Evolutionary conservation across 805 yeast species (phyloP).

Genomic region (Zygosaccharomyces kombuchaensis): DNA sequence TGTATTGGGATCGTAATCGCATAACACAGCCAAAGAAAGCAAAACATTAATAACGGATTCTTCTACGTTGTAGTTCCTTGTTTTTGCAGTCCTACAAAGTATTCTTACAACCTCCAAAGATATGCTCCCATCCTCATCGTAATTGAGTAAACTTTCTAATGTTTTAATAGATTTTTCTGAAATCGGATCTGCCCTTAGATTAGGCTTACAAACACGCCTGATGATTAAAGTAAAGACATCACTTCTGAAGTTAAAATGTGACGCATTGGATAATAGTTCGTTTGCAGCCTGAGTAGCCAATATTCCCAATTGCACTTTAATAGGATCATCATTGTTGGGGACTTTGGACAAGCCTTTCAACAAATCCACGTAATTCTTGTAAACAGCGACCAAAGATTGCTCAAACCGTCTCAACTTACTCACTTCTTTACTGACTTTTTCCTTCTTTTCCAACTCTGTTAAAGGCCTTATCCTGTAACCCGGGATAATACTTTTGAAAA

Average conservation of each 20-base stretch:
- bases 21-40: slow-evolving; percentile 59
- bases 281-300: slow-evolving; percentile 74
- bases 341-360: slow-evolving; percentile 43
- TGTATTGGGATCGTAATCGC: slow-evolving; percentile 68
- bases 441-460: slow-evolving; percentile 73
- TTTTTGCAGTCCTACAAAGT: slow-evolving; percentile 63
- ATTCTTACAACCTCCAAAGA: slow-evolving; percentile 69
- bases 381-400: slow-evolving; percentile 66
- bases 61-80: slow-evolving; percentile 74
- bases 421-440: slow-evolving; percentile 79
- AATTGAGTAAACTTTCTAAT: slow-evolving; percentile 64
- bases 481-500: slow-evolving; percentile 82
- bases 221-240: slow-evolving; percentile 66
- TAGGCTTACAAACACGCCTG: slow-evolving; percentile 64
- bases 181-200: slow-evolving; percentile 39
- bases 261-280: slow-evolving; percentile 61
- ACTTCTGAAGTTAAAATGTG: slow-evolving; percentile 77
- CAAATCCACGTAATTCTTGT: slow-evolving; percentile 59
- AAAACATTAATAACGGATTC: slow-evolving; percentile 74
- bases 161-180: slow-evolving; percentile 60
- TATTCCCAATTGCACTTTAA: slow-evolving; percentile 41
- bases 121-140: slow-evolving; percentile 79
- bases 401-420: slow-evolving; percentile 75
- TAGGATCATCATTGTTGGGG: slow-evolving; percentile 33
- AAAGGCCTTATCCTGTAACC: slow-evolving; percentile 82